Base-by-base conservation (phyloP, 371 early-diverging fungal genomes). In the Fennellomyces sp. region DNA sequence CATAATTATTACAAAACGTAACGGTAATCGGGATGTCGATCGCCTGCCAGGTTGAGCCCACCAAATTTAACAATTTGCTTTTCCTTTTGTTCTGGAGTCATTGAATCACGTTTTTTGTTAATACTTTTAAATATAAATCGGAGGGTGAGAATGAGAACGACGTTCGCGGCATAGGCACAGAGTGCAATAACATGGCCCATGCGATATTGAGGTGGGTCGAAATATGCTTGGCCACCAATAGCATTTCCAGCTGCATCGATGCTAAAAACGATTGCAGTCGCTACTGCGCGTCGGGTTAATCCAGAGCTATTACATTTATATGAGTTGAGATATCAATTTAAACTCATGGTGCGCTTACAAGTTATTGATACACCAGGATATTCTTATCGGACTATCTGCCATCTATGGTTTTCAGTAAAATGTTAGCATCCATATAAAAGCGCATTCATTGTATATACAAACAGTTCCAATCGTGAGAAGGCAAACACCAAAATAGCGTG, bases 21-120 rank as follows among this genome's bases (percentile, higher is more conserved):
- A 8, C 67, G 58, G 48, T 65, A 77, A 58, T 72, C 73, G 26
- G 78, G 78, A 56, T 76, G 70, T 50, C 79, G 42, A 58, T 78
- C 79, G 27, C 77, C 77, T 17, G 64, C 78, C 12, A 77, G 53
- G n/a, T 73, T 73, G 8, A 47, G 21, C 4, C 76, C 72, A 15
- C 76, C 70, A 48, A 56, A 23, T 57, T 54, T 12, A 52, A 36
- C 5, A 76, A n/a, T n/a, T n/a, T n/a, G n/a, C n/a, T n/a, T n/a
- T n/a, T n/a, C n/a, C n/a, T n/a, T n/a, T n/a, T n/a, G n/a, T n/a
- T n/a, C n/a, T n/a, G n/a, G n/a, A n/a, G n/a, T n/a, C n/a, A n/a
- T n/a, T n/a, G n/a, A n/a, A n/a, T n/a, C n/a, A n/a, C n/a, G n/a
- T n/a, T n/a, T n/a, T n/a, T n/a, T n/a, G n/a, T n/a, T n/a, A n/a